Evolutionary conservation across 805 yeast genomes (phyloP).

Genomic region (Ogataea kodamae): DNA sequence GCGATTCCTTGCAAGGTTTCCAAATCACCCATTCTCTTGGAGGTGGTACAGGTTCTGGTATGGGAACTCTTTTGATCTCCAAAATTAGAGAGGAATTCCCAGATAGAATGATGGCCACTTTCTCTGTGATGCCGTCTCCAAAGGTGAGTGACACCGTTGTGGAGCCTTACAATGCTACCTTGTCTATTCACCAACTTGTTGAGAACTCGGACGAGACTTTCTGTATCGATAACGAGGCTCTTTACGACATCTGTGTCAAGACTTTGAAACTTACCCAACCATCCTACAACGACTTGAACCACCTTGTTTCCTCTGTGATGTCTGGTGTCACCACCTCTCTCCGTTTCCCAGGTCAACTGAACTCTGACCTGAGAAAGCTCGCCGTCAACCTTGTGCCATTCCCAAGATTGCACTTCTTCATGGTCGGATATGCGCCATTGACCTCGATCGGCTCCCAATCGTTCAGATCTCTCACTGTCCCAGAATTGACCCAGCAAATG

Average conservation of each 20-base stretch:
- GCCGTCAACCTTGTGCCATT: slow-evolving; percentile 94
- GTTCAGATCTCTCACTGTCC: slow-evolving; percentile 80
- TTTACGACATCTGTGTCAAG: slow-evolving; percentile 83
- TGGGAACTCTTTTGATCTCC: slow-evolving; percentile 86
- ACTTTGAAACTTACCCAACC: slow-evolving; percentile 82
- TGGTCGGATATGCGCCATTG: slow-evolving; percentile 93
- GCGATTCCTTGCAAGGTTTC: slow-evolving; percentile 93
- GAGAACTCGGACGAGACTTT: slow-evolving; percentile 91
- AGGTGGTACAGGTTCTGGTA: slow-evolving; percentile 96
- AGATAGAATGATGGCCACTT: slow-evolving; percentile 94
- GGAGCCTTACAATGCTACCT: slow-evolving; percentile 91
- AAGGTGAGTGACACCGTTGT: slow-evolving; percentile 90
- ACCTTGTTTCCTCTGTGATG: slow-evolving; percentile 86
- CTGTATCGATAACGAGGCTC: slow-evolving; percentile 93
- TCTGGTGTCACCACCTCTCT: slow-evolving; percentile 92
- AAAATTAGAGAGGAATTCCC: slow-evolving; percentile 90
- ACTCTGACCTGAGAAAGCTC: slow-evolving; percentile 86
- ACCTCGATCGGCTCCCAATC: slow-evolving; percentile 77
- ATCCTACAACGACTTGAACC: slow-evolving; percentile 72
- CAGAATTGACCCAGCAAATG: slow-evolving; percentile 91
- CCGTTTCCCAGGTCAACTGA: slow-evolving; percentile 93
- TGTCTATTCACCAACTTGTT: slow-evolving; percentile 86
- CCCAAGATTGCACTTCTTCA: slow-evolving; percentile 93
- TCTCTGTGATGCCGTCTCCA: slow-evolving; percentile 90
- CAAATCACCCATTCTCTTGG: slow-evolving; percentile 81